Evolutionary conservation across 176 grass and related monocot genomes (phyloP).

Genomic region (Phoenix roebelenii): DNA sequence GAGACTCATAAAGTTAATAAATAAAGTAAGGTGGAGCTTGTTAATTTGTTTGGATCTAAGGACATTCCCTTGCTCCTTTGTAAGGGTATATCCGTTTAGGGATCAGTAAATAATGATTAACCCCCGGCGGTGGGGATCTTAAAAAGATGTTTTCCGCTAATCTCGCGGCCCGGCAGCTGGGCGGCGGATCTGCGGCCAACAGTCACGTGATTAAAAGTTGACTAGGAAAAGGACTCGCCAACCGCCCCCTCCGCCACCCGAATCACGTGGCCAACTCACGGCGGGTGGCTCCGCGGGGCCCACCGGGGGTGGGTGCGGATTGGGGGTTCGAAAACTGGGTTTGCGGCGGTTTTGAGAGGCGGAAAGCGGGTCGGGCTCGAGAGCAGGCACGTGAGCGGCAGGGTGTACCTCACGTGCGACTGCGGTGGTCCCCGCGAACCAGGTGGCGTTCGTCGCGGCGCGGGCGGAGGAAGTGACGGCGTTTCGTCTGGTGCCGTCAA

Average conservation of each 20-base stretch:
- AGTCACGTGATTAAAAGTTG: constrained; percentile 30
- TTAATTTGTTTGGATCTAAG: not conserved
- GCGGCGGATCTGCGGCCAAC: too few relatives aligned
- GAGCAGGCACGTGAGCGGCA: too few relatives aligned
- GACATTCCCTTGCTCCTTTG: constrained; percentile 36
- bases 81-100: constrained; percentile 61
- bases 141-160: constrained; percentile 11
- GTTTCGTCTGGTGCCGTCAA: too few relatives aligned
- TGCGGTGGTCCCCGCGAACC: too few relatives aligned
- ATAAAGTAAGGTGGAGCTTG: too few relatives aligned
- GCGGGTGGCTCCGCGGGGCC: not conserved
- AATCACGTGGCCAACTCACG: constrained; percentile 68
- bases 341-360: not conserved
- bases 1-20: too few relatives aligned
- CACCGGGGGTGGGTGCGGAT: not conserved
- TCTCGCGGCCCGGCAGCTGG: constrained; percentile 1
- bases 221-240: not conserved
- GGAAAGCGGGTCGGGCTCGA: too few relatives aligned
- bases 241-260: not conserved
- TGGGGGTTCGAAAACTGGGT: not conserved
- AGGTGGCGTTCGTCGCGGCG: too few relatives aligned
- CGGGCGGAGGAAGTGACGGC: too few relatives aligned
- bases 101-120: constrained; percentile 42
- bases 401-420: too few relatives aligned
- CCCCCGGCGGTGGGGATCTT: too few relatives aligned